These are phyloP conservation scores for Raffaelea albimanens DNA, from an alignment of 2,329 filamentous ascomycete species.

Conservation along the genomic window DNA sequence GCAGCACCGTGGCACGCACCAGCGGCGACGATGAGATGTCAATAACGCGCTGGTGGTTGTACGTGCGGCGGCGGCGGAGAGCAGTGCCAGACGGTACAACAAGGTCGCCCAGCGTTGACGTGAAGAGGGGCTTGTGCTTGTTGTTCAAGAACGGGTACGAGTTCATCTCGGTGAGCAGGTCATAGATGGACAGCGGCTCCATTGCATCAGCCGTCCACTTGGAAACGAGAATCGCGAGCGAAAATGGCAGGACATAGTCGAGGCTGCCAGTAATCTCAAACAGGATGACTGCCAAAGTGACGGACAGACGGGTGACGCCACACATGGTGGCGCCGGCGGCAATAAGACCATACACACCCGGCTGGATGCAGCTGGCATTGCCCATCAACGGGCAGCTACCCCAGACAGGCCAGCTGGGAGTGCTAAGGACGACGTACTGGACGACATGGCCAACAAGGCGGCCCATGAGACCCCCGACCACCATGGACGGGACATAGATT, in stretches of 20 bases:
- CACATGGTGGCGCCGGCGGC: constrained; percentile 97
- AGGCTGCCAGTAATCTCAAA: constrained; percentile 94
- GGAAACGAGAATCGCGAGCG: constrained; percentile 80
- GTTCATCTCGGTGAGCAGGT: constrained; percentile 93
- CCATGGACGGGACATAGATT: constrained; percentile 98
- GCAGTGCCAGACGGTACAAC: constrained; percentile 58
- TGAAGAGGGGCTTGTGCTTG: constrained; percentile 87
- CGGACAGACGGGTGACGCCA: constrained; percentile 84
- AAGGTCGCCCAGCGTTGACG: constrained; percentile 79
- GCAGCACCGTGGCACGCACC: constrained; percentile 66
- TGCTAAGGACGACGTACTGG: constrained; percentile 69
- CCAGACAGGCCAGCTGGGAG: constrained; percentile 65
- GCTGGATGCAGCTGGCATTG: constrained; percentile 79
- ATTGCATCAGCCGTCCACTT: constrained; percentile 98
- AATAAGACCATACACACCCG: constrained; percentile 92
- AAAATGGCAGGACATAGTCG: constrained; percentile 92
- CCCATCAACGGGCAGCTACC: constrained; percentile 60
- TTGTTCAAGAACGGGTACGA: constrained; percentile 96
- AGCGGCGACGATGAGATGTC: constrained; percentile 79
- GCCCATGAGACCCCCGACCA: constrained; percentile 86
- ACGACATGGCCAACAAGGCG: constrained; percentile 78
- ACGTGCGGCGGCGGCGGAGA: constrained; percentile 37
- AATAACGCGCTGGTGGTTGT: constrained; percentile 57
- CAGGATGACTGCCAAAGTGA: constrained; percentile 88
- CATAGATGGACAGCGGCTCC: constrained; percentile 91